These are phyloP conservation scores for Colletotrichum tanaceti DNA, from an alignment of 2,329 filamentous ascomycete genomes.

Conservation along the genomic window DNA sequence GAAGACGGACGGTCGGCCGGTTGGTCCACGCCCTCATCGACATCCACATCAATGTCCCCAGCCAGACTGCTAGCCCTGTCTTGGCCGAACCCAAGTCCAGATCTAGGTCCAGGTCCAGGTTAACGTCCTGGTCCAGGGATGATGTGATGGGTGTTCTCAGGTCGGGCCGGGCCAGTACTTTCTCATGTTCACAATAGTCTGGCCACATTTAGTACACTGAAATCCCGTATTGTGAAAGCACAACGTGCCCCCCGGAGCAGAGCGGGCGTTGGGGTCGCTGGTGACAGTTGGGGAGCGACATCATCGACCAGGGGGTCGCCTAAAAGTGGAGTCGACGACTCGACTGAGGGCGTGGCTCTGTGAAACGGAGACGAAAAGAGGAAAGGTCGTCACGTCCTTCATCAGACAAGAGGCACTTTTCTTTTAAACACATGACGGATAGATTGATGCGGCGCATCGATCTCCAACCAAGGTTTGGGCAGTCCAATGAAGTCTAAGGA, in stretches of 20 bases:
- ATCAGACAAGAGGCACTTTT: not conserved
- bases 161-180: not conserved
- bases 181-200: not conserved
- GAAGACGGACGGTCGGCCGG: constrained; percentile 22
- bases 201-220: not conserved
- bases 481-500: constrained; percentile 27
- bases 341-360: constrained; percentile 21
- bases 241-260: not conserved
- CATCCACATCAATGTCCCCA: constrained; percentile 27
- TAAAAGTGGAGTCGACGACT: constrained; percentile 35
- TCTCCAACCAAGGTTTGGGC: constrained; percentile 30
- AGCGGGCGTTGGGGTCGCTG: constrained; percentile 12
- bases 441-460: constrained; percentile 7
- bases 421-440: not conserved
- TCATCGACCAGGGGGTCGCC: constrained; percentile 34
- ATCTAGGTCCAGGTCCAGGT: constrained; percentile 5
- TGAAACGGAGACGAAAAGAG: constrained; percentile 17
- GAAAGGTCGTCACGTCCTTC: constrained; percentile 16
- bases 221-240: constrained; percentile 1
- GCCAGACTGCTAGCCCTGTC: constrained; percentile 30
- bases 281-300: constrained; percentile 27
- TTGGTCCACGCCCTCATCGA: constrained; percentile 19
- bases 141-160: not conserved
- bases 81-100: constrained; percentile 18
- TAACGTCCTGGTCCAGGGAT: constrained; percentile 1